phyloP scores from a whole-genome alignment of 2,329 filamentous ascomycete species.

The Colletotrichum destructivum region DNA sequence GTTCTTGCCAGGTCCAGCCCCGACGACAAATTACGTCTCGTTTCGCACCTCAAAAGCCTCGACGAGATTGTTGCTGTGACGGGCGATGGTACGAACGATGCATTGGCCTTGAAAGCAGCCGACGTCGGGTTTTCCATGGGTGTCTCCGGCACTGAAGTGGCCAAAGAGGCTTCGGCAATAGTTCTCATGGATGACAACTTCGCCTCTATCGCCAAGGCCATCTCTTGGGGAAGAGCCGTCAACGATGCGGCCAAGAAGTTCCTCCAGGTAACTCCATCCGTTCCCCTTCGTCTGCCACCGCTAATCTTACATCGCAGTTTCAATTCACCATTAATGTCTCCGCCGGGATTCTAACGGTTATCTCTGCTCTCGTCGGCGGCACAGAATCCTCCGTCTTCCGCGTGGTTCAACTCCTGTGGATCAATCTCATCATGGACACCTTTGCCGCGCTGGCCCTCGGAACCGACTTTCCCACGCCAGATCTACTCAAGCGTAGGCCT shows the following conservation, averaged over 20 bases:
- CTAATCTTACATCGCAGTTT: constrained; percentile 54
- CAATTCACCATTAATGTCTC: constrained; percentile 75
- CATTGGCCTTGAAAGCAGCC: constrained; percentile 71
- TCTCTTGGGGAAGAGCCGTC: constrained; percentile 75
- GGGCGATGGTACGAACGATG: constrained; percentile 75
- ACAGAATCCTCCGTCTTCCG: constrained; percentile 62
- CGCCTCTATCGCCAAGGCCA: constrained; percentile 70
- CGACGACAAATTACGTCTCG: constrained; percentile 76
- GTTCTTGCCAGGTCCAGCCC: constrained; percentile 78
- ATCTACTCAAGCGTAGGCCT: constrained; percentile 52
- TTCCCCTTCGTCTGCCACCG: too few relatives aligned
- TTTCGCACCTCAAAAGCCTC: constrained; percentile 72
- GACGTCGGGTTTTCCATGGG: constrained; percentile 77
- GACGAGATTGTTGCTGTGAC: constrained; percentile 73
- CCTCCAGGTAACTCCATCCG: constrained; percentile 59
- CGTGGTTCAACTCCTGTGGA: constrained; percentile 72
- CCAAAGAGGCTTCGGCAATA: constrained; percentile 74
- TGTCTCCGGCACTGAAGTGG: constrained; percentile 73
- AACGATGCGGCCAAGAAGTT: constrained; percentile 77
- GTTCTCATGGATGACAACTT: constrained; percentile 76
- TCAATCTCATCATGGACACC: constrained; percentile 74
- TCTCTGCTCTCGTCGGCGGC: constrained; percentile 66
- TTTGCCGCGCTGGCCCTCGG: constrained; percentile 68
- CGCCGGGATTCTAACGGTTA: constrained; percentile 70
- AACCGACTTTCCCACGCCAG: constrained; percentile 55